Conservation (phyloP, 371 early-diverging fungal genomes). For the Saksenaea vasiformis region DNA sequence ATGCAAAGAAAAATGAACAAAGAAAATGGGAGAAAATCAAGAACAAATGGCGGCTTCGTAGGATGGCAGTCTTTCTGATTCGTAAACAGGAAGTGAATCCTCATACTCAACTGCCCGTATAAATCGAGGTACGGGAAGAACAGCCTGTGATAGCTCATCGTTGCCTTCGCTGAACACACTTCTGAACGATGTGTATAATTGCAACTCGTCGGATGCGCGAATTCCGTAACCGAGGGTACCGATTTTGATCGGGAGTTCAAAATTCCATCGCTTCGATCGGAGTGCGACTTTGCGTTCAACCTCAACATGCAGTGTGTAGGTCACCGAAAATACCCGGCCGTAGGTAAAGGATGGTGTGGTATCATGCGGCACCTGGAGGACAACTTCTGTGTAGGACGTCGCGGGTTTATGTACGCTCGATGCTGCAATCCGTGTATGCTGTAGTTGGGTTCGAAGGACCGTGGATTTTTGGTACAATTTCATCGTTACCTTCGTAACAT, state of each 20-base stretch:
- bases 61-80: slow-evolving; percentile 51
- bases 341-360: slow-evolving; percentile 1
- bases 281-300: neutral
- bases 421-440: neutral
- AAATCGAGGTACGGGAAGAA: slow-evolving; percentile 25
- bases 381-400: neutral
- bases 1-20: neutral
- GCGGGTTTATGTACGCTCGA: neutral
- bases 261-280: slow-evolving; percentile 4
- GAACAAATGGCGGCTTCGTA: slow-evolving; percentile 61
- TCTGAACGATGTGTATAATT: slow-evolving; percentile 19
- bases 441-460: neutral
- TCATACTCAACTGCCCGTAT: slow-evolving; percentile 28
- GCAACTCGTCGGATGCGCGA: slow-evolving; percentile 28
- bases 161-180: slow-evolving; percentile 1
- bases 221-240: slow-evolving; percentile 39
- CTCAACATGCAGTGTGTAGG: neutral
- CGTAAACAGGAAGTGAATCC: slow-evolving; percentile 32
- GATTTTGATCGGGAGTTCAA: slow-evolving; percentile 26
- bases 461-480: neutral
- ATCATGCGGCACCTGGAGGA: neutral
- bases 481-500: neutral
- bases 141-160: neutral
- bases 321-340: slow-evolving; percentile 4
- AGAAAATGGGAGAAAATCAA: slow-evolving; percentile 24